Evolutionary conservation across 306 rosid species (phyloP), one percentile per base, ranked within the genome.

Genomic region (Psophocarpus tetragonolobus): DNA sequence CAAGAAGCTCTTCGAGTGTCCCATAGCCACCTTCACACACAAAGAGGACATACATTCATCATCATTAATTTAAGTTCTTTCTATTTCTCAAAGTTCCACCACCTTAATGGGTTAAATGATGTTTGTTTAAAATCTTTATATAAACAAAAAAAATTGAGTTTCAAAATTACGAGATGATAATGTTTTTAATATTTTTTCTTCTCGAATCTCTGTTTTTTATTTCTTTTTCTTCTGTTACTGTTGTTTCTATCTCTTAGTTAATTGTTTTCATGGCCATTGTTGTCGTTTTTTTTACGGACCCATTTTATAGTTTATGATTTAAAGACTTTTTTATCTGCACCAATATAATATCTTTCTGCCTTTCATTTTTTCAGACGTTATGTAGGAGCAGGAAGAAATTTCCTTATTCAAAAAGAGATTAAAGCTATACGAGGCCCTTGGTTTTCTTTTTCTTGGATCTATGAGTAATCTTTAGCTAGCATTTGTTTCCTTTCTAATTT

Each of bases 1-100:
- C 99, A 54, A 95, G 99, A 79, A 95, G 96, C 90, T 95, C 99
- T 85, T 95, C 99, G 63, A 95, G 97, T 68, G 99, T 95, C 13
- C 99, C 99, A 84, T 95, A 95, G 6, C 99, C 99, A 80, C 99
- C 99, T 94, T 80, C 84, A 86, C 36, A 6, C 3, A 70, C 26
- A 62, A 24, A 74, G 62, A 29, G 3, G 14, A 18, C 7, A 65
- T 3, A 21, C 17, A 29, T 1, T 4, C 36, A 38, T 38, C 13
- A 63, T 63, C 8, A 5, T 38, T 65, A 30, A 9, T 75, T 58
- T 5, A 1, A 38, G 30, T 24, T 35, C 9, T 23, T 13, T 36
- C 0, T 45, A 2, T 62, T 18, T 62, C 72, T 75, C 35, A 44
- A 32, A 1, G 13, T 53, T 27, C 26, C 11, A 2, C 5, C 30